Evolutionary conservation across 2,329 filamentous ascomycete species (phyloP), one percentile per base, ranked within the genome.

Genomic region (Fusarium chaquense): DNA sequence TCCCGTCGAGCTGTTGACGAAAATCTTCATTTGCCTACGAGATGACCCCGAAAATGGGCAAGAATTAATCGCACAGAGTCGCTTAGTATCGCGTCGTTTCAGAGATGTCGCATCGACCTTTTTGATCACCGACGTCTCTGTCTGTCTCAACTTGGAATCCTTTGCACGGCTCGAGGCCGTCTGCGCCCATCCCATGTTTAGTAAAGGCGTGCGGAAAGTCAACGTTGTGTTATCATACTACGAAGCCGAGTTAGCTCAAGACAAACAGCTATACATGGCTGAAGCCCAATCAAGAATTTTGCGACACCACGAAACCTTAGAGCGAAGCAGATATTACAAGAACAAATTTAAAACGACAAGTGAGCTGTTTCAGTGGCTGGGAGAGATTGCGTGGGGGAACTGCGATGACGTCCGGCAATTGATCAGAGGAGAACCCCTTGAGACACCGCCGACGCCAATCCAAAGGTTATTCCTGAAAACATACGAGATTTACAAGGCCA

Each of bases 51-150:
- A 38, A 1, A 5, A 22, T 16, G 51, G 51, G 7, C 35, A 47
- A 47, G 22, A 49, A 8, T 16, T 35, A 13, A 61, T 61, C 16
- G 41, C 24, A 18, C 36, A 45, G 12, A 49, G 52, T 13, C 58
- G 58, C 22, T 26, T 61, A 1, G 58, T 61, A 5, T 58, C 52
- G 2, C 58, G 24, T 38, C 46, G 38, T 2, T 61, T 58, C n/a
- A 43, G n/a, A 6, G 33, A 57, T 8, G 4, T 6, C 5, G 44
- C 52, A 4, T 58, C 58, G 4, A 4, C 10, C 2, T 61, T 38
- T 3, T 11, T 61, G 2, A 45, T 61, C 5, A 24, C 44, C 1
- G 20, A 57, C 1, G 4, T 61, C 12, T 44, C 43, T 13, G 44
- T 61, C 12, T 24, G 44, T 20, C 35, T 61, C 1, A 45, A 11